A percentile compares a stretch with the other conserved stretches of the same genome.
phyloP scores from a whole-genome alignment of 148 eudicot genomes.

The Rhododendron williamsianum region DNA sequence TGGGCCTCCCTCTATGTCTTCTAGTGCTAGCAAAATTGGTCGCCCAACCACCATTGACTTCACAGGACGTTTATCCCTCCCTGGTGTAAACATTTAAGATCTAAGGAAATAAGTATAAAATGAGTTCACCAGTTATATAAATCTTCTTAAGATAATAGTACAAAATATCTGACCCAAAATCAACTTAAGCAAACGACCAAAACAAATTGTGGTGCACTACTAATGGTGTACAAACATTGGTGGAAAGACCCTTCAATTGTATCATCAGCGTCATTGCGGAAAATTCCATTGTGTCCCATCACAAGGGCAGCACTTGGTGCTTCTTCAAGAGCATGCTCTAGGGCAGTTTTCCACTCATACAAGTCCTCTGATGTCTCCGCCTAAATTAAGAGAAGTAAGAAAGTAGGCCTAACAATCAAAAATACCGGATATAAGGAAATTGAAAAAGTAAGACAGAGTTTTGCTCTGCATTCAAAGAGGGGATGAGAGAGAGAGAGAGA shows the following conservation, averaged over 20 bases:
- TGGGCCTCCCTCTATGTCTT: slow-evolving; percentile 98
- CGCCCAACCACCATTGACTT: slow-evolving; percentile 97
- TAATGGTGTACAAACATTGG: slow-evolving; percentile 54
- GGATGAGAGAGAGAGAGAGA: background rate
- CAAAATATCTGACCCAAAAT: no score
- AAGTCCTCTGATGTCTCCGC: slow-evolving; percentile 92
- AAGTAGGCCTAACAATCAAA: background rate
- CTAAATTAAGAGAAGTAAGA: slow-evolving; percentile 29
- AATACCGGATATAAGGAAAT: background rate
- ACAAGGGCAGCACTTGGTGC: slow-evolving; percentile 98
- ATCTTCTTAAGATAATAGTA: background rate
- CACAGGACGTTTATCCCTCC: slow-evolving; percentile 90
- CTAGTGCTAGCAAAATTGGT: slow-evolving; percentile 91
- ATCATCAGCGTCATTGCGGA: slow-evolving; percentile 74
- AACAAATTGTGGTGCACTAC: background rate
- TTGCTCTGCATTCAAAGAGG: background rate
- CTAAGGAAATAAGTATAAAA: background rate
- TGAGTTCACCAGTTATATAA: no score
- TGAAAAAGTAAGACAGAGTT: background rate
- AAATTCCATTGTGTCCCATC: slow-evolving; percentile 94
- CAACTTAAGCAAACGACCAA: slow-evolving; percentile 6
- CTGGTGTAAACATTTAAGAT: slow-evolving; percentile 28
- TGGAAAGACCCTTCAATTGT: slow-evolving; percentile 73
- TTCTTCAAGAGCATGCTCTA: slow-evolving; percentile 92
- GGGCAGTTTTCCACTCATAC: slow-evolving; percentile 93